Conservation (phyloP, 306 rosid genomes). For the Calophaca sinica region DNA sequence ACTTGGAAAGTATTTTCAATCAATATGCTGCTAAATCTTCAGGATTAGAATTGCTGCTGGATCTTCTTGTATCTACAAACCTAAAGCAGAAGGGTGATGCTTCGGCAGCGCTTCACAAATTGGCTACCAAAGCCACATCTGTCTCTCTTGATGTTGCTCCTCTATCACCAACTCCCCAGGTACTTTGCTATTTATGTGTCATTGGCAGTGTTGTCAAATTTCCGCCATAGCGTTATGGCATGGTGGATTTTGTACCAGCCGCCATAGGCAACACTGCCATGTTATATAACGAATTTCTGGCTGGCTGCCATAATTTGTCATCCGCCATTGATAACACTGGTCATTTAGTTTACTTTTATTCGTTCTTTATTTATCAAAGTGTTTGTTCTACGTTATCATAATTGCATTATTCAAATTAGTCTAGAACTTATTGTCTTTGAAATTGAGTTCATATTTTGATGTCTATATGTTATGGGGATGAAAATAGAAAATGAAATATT, state of each 20-base stretch:
- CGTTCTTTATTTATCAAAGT: not conserved
- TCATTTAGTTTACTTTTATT: not conserved
- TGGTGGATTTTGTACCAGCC: no score
- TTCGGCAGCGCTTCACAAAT: slow-evolving; percentile 76
- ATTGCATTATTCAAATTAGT: not conserved
- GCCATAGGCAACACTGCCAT: no score
- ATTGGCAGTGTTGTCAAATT: not conserved
- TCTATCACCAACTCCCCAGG: slow-evolving; percentile 91
- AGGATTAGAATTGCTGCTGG: slow-evolving; percentile 86
- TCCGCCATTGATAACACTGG: no score
- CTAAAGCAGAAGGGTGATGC: slow-evolving; percentile 74
- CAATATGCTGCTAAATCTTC: slow-evolving; percentile 39
- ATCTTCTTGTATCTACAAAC: slow-evolving; percentile 67
- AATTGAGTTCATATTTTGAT: slow-evolving; percentile 1
- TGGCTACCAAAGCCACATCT: slow-evolving; percentile 71
- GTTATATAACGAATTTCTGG: no score
- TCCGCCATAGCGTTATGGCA: no score
- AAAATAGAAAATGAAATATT: not conserved
- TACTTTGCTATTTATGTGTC: slow-evolving; percentile 32
- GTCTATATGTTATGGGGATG: not conserved
- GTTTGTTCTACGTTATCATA: not conserved
- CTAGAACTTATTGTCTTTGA: not conserved
- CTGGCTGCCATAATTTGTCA: no score
- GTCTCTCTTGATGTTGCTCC: slow-evolving; percentile 78
- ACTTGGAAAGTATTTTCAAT: slow-evolving; percentile 19